These are phyloP conservation scores for Stenocarpella maydis DNA, from an alignment of 2,329 filamentous ascomycete genomes.

Conservation along the genomic window DNA sequence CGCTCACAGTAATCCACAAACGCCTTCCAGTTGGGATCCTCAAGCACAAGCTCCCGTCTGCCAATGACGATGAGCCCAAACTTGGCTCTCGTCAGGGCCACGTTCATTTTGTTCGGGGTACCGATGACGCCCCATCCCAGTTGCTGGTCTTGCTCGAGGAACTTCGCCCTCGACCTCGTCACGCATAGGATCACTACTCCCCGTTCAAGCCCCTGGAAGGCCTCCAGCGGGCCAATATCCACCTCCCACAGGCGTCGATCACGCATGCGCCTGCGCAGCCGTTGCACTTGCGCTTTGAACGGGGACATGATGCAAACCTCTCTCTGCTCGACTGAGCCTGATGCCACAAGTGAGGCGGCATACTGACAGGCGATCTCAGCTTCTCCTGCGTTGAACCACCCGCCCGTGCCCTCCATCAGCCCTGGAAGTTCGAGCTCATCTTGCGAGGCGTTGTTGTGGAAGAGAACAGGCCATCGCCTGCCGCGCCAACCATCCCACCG, in stretches of 20 bases:
- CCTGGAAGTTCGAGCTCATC: slow-evolving; percentile 38
- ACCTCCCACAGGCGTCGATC: slow-evolving; percentile 35
- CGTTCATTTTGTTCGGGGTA: slow-evolving; percentile 38
- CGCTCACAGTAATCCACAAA: slow-evolving; percentile 36
- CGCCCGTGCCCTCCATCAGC: slow-evolving; percentile 33
- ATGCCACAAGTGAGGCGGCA: slow-evolving; percentile 29
- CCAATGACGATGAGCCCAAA: slow-evolving; percentile 39
- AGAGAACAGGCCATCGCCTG: slow-evolving; percentile 37
- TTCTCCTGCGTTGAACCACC: slow-evolving; percentile 39
- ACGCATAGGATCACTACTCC: slow-evolving; percentile 40
- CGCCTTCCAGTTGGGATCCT: slow-evolving; percentile 35
- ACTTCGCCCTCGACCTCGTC: slow-evolving; percentile 37
- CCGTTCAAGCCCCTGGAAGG: slow-evolving; percentile 39
- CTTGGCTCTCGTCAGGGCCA: slow-evolving; percentile 40
- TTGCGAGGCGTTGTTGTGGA: slow-evolving; percentile 37
- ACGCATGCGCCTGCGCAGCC: slow-evolving; percentile 34
- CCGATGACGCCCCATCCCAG: slow-evolving; percentile 38
- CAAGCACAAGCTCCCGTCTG: slow-evolving; percentile 33
- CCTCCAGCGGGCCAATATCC: slow-evolving; percentile 40
- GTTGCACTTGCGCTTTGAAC: slow-evolving; percentile 39
- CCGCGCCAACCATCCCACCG: slow-evolving; percentile 37
- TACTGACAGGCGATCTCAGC: slow-evolving; percentile 36
- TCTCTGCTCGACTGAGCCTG: slow-evolving; percentile 26
- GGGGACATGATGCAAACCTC: slow-evolving; percentile 40
- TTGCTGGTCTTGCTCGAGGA: slow-evolving; percentile 37